phyloP scores from a whole-genome alignment of 2,329 filamentous ascomycete genomes.

The Zasmidium cellare region DNA sequence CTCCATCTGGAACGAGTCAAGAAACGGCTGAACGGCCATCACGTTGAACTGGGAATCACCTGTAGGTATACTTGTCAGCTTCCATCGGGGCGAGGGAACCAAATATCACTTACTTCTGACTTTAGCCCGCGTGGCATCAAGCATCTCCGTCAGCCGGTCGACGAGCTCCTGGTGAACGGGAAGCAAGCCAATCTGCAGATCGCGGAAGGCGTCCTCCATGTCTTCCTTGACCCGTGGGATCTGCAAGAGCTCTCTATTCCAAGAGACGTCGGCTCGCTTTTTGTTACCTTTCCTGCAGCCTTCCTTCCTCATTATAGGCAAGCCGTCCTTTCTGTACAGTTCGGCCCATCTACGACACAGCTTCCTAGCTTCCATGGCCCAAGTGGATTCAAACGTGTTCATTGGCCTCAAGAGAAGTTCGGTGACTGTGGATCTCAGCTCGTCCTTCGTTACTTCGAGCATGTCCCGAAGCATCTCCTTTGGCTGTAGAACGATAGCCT shows the following conservation, averaged over 20 bases:
- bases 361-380: background rate
- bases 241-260: constrained; percentile 3
- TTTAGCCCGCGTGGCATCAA: background rate
- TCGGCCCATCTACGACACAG: constrained; percentile 3
- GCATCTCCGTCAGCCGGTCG: background rate
- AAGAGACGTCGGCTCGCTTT: background rate
- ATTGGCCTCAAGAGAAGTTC: background rate
- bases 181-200: too few relatives aligned
- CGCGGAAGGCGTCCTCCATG: background rate
- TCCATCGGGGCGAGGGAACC: too few relatives aligned
- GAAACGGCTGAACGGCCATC: constrained; percentile 15
- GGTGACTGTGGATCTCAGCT: background rate
- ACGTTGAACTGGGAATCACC: constrained; percentile 6
- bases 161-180: background rate
- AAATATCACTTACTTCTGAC: background rate
- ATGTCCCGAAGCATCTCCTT: background rate
- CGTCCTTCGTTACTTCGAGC: background rate
- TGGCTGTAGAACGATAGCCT: constrained; percentile 2
- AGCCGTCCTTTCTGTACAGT: background rate
- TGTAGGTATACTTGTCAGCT: too few relatives aligned
- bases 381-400: background rate
- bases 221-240: background rate
- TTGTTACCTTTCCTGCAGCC: constrained; percentile 1
- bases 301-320: constrained; percentile 2
- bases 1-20: constrained; percentile 11